Base-by-base conservation (phyloP, 1,139 yeast genomes). In the Saccharomyces hybrid region DNA sequence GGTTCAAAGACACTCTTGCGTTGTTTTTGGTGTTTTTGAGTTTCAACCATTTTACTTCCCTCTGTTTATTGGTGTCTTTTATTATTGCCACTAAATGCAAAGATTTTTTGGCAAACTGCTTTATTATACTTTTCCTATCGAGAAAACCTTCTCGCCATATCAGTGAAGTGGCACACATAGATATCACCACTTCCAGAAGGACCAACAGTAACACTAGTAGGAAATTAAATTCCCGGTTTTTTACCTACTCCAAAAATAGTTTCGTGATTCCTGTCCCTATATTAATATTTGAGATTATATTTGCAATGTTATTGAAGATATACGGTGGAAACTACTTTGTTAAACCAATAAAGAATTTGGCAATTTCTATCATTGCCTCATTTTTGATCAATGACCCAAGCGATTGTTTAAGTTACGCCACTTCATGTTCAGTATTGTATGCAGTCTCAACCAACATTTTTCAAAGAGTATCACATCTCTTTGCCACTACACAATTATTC, bases 1-100 rank as follows among this genome's bases (percentile, higher is more conserved):
- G 63, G 34, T 63, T 68, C 50, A 61, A 66, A 53, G 71, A 68
- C 53, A 66, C 71, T 0, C 54, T 68, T 38, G 68, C 70, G 9
- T 50, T 68, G 25, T 64, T 67, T 47, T 56, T 67, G 7, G 66
- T 68, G 9, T 65, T 67, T 50, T 54, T 65, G 48, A 65, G 67
- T 50, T 65, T 68, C 49, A 67, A 67, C 49, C 68, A 67, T 50
- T 57, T 63, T 52, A 58, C 61, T 8, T 57, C 67, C 8, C 47
- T 65, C 47, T 56, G 67, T 49, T 51, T 68, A 27, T 52, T 66
- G 32, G 46, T 59, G 2, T 53, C 61, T 7, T 68, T 65, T 53
- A 60, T 66, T 27, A 46, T 66, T 26, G 66, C 70, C 20, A 62
- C 66, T 1, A 58, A 59, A 42, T 64, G 62, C 23, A 58, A 62